Percentiles rank a stretch among this genome's conserved stretches.
phyloP scores from a whole-genome alignment of 371 early-diverging fungal genomes.

The Mucor saturninus region DNA sequence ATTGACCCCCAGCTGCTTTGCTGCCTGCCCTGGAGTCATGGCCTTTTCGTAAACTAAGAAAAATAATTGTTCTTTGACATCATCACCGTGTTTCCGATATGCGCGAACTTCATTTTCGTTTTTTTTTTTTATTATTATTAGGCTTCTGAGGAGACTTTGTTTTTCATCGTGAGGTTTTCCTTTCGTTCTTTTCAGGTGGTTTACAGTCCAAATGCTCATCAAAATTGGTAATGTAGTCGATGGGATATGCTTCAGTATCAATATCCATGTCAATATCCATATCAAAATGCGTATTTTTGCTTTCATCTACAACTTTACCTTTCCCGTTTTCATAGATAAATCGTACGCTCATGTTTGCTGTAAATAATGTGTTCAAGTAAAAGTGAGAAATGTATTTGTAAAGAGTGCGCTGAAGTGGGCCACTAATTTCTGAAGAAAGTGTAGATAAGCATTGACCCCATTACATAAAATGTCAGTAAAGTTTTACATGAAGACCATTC shows the following conservation, averaged over 20 bases:
- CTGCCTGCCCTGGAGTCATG: conserved; percentile 19
- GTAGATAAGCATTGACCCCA: too few relatives aligned
- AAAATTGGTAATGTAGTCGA: conserved; percentile 15
- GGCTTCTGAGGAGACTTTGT: not conserved
- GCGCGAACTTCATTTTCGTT: conserved; percentile 10
- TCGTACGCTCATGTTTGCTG: conserved; percentile 14
- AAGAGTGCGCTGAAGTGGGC: conserved; percentile 9
- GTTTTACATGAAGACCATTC: too few relatives aligned
- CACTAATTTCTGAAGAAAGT: too few relatives aligned
- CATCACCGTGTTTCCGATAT: conserved; percentile 9
- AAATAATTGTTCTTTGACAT: conserved; percentile 9
- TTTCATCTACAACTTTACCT: conserved; percentile 22
- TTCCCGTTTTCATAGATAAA: conserved; percentile 20
- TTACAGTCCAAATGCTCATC: conserved; percentile 21
- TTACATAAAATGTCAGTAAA: too few relatives aligned
- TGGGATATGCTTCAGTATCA: conserved; percentile 10
- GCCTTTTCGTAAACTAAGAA: conserved; percentile 20
- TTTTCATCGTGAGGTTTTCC: too few relatives aligned
- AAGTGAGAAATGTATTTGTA: conserved; percentile 22
- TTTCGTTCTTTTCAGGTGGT: conserved; percentile 9
- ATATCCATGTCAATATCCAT: conserved; percentile 21
- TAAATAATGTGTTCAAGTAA: conserved; percentile 15
- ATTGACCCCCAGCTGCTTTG: conserved; percentile 22
- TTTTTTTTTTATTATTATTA: not conserved
- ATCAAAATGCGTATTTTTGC: conserved; percentile 17